Base-by-base conservation (phyloP, 2,329 filamentous ascomycete species). In the Diaporthe humulicola region DNA sequence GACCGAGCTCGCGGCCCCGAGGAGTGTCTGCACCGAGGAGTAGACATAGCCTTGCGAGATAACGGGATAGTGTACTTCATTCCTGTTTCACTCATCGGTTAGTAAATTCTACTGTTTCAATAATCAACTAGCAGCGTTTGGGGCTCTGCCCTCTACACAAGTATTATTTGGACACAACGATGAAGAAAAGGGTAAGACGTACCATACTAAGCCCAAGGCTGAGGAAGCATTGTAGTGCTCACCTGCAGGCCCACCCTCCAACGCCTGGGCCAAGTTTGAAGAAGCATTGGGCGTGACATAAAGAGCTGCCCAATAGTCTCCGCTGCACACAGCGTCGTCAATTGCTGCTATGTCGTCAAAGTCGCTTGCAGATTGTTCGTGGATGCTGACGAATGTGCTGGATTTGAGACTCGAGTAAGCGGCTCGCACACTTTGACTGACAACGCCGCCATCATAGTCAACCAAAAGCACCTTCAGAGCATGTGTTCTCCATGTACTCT, bases 231-330 rank as follows among this genome's bases (percentile, higher is more conserved):
- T 48, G 42, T 50, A 66, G 14, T n/a, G 50, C 12, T 36, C 60
- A 28, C 42, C 42, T n/a, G 60, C 60, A 12, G 60, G 15, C 10
- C 60, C 60, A 17, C 60, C 60, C 25, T 64, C 19, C 70, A 71
- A 36, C 9, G 70, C 70, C 25, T 14, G n/a, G 6, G n/a, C 38
- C n/a, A 71, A 40, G 3, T 25, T 57, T 3, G 42, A 42, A 25
- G 70, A 71, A 22, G 70, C 70, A 48, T 48, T 19, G 19, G 50
- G 52, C 4, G 48, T 22, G 22, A 58, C 54, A 36, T 71, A 71
- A 12, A 71, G 15, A 14, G 70, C 70, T 36, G 70, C 70, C 70
- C 70, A 71, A 17, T 71, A 71, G 8, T 58, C 36, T 36, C 70
- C 70, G 6, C 54, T 48, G 36, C 70, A 71, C 6, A 71, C 56